Evolutionary conservation across 495 filamentous ascomycete species (phyloP), one percentile per base, ranked within the genome.

Genomic region (Penicillium macrosclerotiorum): DNA sequence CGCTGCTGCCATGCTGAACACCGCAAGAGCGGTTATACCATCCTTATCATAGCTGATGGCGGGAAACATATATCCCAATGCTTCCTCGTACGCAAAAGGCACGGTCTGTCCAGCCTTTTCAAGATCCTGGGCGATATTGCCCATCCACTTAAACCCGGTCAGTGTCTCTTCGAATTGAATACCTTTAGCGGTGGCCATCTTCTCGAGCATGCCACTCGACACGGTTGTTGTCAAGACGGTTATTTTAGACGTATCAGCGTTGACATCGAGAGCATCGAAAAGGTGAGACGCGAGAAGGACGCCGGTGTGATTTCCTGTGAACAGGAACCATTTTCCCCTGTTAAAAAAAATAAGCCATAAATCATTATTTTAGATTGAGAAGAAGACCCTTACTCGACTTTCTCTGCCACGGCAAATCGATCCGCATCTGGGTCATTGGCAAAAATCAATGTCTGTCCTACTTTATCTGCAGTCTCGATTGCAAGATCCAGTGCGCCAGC

Each of bases 111-210:
- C 71, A 20, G 61, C 37, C n/a, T 64, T 53, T 50, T 71, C 62
- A 3, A 77, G 47, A 2, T 70, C 67, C 14, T 70, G 64, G 7
- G 71, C 64, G 14, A 68, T 67, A 34, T 76, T 77, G 1, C 70
- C 76, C 66, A 89, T 76, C 85, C 85, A 89, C 60, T 89, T 89
- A 67, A 89, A 89, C 3, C 85, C 85, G 0, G 85, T 89, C 12
- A 89, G 68, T 4, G 84, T 85, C 52, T 88, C 83, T 31, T 73
- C 64, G 52, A 78, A 83, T 25, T 69, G 58, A 40, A 85, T 78
- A 4, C 77, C 78, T 54, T 77, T 76, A 17, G 69, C 60, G 30
- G 58, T 47, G 5, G 83, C 82, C 66, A 87, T 81, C 17, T 72
- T 68, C 8, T 68, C 59, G 3, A 89, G 73, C 84, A 87, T 86